These are phyloP conservation scores for Polyplosphaeria fusca DNA, from an alignment of 495 filamentous ascomycete species.

Conservation along the genomic window DNA sequence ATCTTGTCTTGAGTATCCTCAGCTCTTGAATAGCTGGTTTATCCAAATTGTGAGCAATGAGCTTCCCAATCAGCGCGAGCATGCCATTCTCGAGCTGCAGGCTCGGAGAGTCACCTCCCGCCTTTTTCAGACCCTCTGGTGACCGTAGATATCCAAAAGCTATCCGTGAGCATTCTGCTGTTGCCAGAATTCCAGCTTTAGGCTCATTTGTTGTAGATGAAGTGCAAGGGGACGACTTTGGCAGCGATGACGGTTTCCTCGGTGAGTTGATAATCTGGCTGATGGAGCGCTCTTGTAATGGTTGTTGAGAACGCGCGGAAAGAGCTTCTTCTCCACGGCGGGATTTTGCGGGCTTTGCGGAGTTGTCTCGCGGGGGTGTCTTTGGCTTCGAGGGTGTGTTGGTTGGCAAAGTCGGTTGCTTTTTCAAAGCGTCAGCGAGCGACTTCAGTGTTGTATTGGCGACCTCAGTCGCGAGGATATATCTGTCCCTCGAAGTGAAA, in stretches of 20 bases:
- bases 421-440: slow-evolving; percentile 69
- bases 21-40: slow-evolving; percentile 78
- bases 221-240: slow-evolving; percentile 40
- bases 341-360: slow-evolving; percentile 7
- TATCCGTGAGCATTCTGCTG: slow-evolving; percentile 72
- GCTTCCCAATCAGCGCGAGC: slow-evolving; percentile 67
- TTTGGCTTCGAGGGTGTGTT: slow-evolving; percentile 11
- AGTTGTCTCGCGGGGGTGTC: slow-evolving; percentile 18
- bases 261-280: slow-evolving; percentile 29
- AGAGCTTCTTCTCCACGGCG: slow-evolving; percentile 2
- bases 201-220: slow-evolving; percentile 33
- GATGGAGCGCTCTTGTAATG: slow-evolving; percentile 28
- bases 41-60: slow-evolving; percentile 69
- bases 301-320: slow-evolving; percentile 5
- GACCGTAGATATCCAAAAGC: slow-evolving; percentile 68
- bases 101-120: slow-evolving; percentile 50
- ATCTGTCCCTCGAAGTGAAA: slow-evolving; percentile 59
- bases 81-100: slow-evolving; percentile 83
- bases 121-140: slow-evolving; percentile 49
- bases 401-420: slow-evolving; percentile 27
- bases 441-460: slow-evolving; percentile 69
- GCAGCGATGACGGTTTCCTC: slow-evolving; percentile 24
- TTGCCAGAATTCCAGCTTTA: slow-evolving; percentile 40
- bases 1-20: slow-evolving; percentile 60
- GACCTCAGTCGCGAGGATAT: slow-evolving; percentile 73